These are phyloP conservation scores for Caloboletus firmus DNA, from an alignment of 1,284 basidiomycete species.

Conservation along the genomic window DNA sequence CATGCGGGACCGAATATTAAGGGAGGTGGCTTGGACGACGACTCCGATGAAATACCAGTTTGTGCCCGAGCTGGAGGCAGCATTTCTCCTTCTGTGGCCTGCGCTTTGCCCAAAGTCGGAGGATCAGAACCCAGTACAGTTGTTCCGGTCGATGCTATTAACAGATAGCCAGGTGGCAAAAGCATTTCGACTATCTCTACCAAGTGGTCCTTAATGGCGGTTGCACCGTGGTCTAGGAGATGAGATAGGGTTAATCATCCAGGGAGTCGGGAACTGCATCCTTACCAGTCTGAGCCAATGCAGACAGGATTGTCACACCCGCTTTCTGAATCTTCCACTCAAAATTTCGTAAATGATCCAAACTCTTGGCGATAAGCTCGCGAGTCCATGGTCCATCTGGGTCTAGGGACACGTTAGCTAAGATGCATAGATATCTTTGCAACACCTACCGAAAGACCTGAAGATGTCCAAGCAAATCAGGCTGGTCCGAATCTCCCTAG, in stretches of 20 bases:
- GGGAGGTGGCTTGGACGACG: not conserved
- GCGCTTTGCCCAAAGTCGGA: not conserved
- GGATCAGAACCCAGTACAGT: not conserved
- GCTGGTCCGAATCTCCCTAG: too few relatives aligned
- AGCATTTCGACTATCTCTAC: not conserved
- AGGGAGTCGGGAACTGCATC: not conserved
- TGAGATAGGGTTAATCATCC: not conserved
- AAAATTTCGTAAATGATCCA: not conserved
- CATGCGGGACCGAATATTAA: not conserved
- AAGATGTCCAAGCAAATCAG: too few relatives aligned
- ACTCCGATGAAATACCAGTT: not conserved
- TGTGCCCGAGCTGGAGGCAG: not conserved
- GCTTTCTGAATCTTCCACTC: constrained; percentile 12
- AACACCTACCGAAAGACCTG: too few relatives aligned
- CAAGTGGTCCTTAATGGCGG: not conserved
- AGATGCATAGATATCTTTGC: not conserved
- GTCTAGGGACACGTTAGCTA: not conserved
- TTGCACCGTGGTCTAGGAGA: not conserved
- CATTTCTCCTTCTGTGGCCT: not conserved
- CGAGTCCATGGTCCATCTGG: not conserved
- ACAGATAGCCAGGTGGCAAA: not conserved
- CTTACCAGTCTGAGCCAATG: constrained; percentile 15
- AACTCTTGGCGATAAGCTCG: not conserved
- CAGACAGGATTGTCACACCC: constrained; percentile 11
- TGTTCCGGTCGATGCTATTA: not conserved